Evolutionary conservation across 2,329 filamentous ascomycete species (phyloP).

Genomic region (Stagonosporopsis chrysanthemi): DNA sequence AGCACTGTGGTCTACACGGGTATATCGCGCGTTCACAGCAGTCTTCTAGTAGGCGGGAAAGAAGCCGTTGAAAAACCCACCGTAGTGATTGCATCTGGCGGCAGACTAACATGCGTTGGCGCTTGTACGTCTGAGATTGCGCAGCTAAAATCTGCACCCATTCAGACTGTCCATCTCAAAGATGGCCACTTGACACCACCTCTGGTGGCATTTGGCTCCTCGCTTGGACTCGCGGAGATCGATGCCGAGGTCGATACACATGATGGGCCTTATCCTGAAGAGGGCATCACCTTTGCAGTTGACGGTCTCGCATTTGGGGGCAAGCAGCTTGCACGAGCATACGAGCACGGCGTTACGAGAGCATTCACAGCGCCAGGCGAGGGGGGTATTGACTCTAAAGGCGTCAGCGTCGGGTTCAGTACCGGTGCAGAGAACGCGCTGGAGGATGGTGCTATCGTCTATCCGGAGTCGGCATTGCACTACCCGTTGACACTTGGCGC

Average conservation of each 20-base stretch:
- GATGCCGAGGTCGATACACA: slow-evolving; percentile 61
- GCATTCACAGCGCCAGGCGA: slow-evolving; percentile 50
- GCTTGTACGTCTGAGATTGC: slow-evolving; percentile 4
- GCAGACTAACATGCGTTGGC: slow-evolving; percentile 6
- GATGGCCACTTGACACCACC: slow-evolving; percentile 69
- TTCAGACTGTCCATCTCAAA: slow-evolving; percentile 1
- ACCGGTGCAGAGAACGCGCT: slow-evolving; percentile 46
- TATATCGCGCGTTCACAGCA: neutral
- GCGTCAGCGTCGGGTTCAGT: slow-evolving; percentile 44
- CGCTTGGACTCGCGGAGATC: slow-evolving; percentile 70
- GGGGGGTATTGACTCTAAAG: slow-evolving; percentile 42
- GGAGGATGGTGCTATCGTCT: slow-evolving; percentile 50
- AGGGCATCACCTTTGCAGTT: slow-evolving; percentile 64
- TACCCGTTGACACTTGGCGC: slow-evolving; percentile 61
- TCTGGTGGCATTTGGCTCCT: slow-evolving; percentile 67
- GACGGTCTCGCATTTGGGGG: slow-evolving; percentile 53
- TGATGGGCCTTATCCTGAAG: slow-evolving; percentile 58
- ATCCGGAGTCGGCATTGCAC: slow-evolving; percentile 48
- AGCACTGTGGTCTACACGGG: slow-evolving; percentile 5
- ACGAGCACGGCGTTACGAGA: slow-evolving; percentile 48
- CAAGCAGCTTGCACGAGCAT: slow-evolving; percentile 50
- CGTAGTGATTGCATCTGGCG: slow-evolving; percentile 5
- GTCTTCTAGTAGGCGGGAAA: neutral
- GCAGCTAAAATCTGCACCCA: neutral
- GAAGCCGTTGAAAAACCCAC: neutral